Base-by-base conservation (phyloP, 2,329 filamentous ascomycete species). In the Parascedosporium putredinis region DNA sequence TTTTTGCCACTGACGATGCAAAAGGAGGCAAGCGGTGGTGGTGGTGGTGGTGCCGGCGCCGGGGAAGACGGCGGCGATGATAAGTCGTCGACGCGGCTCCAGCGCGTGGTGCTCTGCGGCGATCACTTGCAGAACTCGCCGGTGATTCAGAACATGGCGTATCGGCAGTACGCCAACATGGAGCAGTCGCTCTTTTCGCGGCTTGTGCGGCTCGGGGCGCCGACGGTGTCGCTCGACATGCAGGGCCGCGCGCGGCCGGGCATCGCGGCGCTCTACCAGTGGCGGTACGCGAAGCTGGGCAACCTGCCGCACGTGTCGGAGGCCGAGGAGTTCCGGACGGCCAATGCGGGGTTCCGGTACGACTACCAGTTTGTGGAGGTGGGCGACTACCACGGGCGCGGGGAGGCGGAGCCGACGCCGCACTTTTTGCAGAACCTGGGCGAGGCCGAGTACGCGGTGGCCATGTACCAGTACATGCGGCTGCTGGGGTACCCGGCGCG, bases 321-420 rank as follows among this genome's bases (percentile, higher is more conserved):
- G 1, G 69, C 74, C 2, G 68, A 74, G 0, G 86, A 95, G 58
- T 98, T 93, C 65, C 72, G 82, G 56, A 73, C 71, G 36, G 89
- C 90, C 43, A 98, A 98, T 64, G 81, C 93, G 14, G 93, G 93
- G 4, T 95, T 97, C 74, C 82, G 83, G 59, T 90, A 86, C 62
- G 90, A 97, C 55, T 96, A 90, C 66, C 93, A 98, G 62, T 98
- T 98, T 68, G 90, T 98, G 70, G 82, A 96, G 58, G 90, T 98
- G 2, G 83, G 84, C 2, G 86, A 96, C 62, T 98, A 96, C 71
- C 94, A 94, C 66, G 89, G 87, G 31, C 76, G 75, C 51, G 93
- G 93, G 46, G 93, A 98, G 68, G 78, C 80, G 46, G 89, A 96
- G 62, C 93, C 93, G 1, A 86, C 84, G 22, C 88, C 91, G 20